Evolutionary conservation across 139 green algal species (phyloP).

Genomic region (Astrephomene gubernaculifera): DNA sequence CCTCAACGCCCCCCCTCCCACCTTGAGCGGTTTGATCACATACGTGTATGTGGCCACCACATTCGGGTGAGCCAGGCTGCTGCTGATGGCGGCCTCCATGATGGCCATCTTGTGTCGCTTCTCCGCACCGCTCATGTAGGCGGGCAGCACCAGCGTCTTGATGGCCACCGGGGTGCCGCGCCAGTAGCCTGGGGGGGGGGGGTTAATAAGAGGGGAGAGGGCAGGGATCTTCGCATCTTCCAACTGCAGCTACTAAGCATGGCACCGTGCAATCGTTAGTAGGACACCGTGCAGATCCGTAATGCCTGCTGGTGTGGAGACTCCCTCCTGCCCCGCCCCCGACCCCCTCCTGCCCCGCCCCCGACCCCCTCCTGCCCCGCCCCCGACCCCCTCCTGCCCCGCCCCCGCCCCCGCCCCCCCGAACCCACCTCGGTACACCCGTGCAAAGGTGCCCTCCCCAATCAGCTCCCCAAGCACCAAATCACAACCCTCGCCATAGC

Average conservation of each 20-base stretch:
- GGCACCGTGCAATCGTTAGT: too few species aligned
- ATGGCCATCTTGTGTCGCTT: constrained; percentile 63
- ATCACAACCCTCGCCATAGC: not conserved
- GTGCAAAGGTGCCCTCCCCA: constrained; percentile 53
- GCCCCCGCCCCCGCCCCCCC: not conserved
- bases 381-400: too few species aligned
- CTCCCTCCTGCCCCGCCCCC: too few species aligned
- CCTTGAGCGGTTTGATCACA: constrained; percentile 43
- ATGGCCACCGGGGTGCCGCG: constrained; percentile 53
- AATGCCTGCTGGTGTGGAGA: too few species aligned
- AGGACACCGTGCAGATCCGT: too few species aligned
- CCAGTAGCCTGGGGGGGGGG: constrained; percentile 63
- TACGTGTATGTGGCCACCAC: constrained; percentile 55
- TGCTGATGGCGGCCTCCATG: constrained; percentile 66
- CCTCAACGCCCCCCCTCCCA: not conserved
- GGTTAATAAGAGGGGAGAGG: too few species aligned
- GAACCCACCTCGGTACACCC: constrained; percentile 38
- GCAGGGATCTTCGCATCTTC: too few species aligned
- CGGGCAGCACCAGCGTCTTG: constrained; percentile 61
- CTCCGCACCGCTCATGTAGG: constrained; percentile 50
- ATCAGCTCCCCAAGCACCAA: constrained; percentile 46
- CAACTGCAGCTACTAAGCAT: not conserved
- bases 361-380: too few species aligned
- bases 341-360: too few species aligned
- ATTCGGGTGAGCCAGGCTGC: constrained; percentile 56